Percentiles rank a stretch among this genome's conserved stretches.
phyloP scores from a whole-genome alignment of 164 flowering plant genomes.

The Vitis amurensis region DNA sequence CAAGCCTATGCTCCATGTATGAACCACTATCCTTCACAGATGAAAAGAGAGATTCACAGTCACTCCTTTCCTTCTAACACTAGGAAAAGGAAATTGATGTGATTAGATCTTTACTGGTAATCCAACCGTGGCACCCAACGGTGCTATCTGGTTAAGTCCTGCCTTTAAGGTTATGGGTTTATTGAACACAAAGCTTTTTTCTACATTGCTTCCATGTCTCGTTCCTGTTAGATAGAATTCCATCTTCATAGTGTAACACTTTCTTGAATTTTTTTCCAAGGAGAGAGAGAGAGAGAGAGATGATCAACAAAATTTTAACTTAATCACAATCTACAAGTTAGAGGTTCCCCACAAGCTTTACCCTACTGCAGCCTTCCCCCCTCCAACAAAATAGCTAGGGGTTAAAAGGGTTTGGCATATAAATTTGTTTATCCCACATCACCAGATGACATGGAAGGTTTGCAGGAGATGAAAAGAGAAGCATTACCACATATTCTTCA shows the following conservation, averaged over 20 bases:
- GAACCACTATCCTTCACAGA: conserved; percentile 67
- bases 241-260: too few relatives aligned
- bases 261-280: too few relatives aligned
- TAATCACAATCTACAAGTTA: too few relatives aligned
- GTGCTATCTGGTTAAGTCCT: conserved; percentile 51
- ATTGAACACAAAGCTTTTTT: conserved; percentile 34
- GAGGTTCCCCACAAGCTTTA: too few relatives aligned
- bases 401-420: too few relatives aligned
- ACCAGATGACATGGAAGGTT: neutral
- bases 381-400: neutral
- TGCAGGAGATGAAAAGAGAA: neutral
- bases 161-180: conserved; percentile 34
- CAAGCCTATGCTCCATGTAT: conserved; percentile 54
- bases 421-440: too few relatives aligned
- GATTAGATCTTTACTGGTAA: conserved; percentile 40
- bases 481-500: conserved; percentile 41
- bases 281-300: too few relatives aligned
- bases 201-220: conserved; percentile 48
- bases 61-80: too few relatives aligned
- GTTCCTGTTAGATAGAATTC: conserved; percentile 32
- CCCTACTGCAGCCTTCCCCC: neutral
- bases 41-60: neutral
- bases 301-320: too few relatives aligned
- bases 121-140: conserved; percentile 56
- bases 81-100: neutral